Evolutionary conservation across 2,329 filamentous ascomycete species (phyloP).

Genomic region (Truncatella angustata): DNA sequence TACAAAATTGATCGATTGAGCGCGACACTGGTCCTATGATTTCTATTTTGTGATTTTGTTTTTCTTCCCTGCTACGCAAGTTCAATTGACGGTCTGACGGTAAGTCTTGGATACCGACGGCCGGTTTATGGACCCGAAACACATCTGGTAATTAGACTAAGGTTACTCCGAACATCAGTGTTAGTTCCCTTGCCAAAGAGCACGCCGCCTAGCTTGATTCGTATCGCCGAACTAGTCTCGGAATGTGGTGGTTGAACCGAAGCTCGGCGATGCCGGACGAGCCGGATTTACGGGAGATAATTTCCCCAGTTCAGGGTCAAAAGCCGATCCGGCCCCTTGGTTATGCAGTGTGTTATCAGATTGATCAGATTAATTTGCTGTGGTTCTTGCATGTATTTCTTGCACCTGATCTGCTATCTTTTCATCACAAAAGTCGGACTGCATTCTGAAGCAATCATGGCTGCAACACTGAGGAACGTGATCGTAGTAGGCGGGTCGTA

Average conservation of each 20-base stretch:
- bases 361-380: neutral
- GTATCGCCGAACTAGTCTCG: neutral
- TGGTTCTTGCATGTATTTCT: neutral
- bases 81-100: too few species aligned
- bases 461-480: conserved; percentile 31
- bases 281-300: conserved; percentile 1
- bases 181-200: too few species aligned
- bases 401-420: neutral
- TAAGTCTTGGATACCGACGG: too few species aligned
- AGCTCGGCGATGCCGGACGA: neutral
- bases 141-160: too few species aligned
- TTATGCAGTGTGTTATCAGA: neutral
- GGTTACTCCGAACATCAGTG: too few species aligned
- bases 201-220: too few species aligned
- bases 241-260: conserved; percentile 1
- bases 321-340: neutral
- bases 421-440: neutral
- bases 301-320: neutral
- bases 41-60: too few species aligned
- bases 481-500: conserved; percentile 47
- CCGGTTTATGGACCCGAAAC: too few species aligned
- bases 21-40: too few species aligned
- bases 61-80: too few species aligned
- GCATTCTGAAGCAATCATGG: conserved; percentile 14
- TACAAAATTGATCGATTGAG: too few species aligned